Conservation (phyloP, 106 monocot species). For the Dioscorea zingiberensis region DNA sequence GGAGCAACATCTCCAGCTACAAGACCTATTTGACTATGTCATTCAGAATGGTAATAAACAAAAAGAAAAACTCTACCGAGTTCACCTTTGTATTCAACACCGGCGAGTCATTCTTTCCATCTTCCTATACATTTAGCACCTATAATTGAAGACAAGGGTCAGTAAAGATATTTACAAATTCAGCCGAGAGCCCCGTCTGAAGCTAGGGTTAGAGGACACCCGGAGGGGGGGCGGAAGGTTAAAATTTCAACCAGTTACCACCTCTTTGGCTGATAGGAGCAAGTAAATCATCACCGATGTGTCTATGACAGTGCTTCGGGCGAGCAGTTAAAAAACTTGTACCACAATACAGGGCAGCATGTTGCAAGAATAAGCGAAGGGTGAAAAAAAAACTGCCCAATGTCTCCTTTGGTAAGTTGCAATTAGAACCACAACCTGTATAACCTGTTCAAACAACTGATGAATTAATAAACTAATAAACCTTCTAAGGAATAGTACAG, state of each 20-base stretch:
- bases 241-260: neutral
- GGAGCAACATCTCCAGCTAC: neutral
- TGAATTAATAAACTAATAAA: too few species aligned
- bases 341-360: neutral
- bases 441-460: too few species aligned
- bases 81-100: neutral
- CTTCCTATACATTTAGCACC: too few species aligned
- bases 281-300: neutral
- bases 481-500: too few species aligned
- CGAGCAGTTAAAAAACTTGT: neutral
- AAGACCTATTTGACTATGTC: neutral
- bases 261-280: too few species aligned
- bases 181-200: conserved; percentile 2
- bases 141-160: too few species aligned
- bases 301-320: neutral
- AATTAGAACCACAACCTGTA: too few species aligned
- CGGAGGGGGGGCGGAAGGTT: neutral
- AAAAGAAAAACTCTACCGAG: conserved; percentile 1
- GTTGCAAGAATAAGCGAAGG: neutral
- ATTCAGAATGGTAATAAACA: too few species aligned
- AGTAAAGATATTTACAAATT: conserved; percentile 8
- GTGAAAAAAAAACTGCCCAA: neutral
- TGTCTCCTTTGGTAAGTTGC: too few species aligned
- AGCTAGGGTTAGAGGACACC: neutral
- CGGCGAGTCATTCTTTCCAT: too few species aligned